Evolutionary conservation across 495 filamentous ascomycete genomes (phyloP), one percentile per base, ranked within the genome.

Genomic region (Penicillium desertorum): DNA sequence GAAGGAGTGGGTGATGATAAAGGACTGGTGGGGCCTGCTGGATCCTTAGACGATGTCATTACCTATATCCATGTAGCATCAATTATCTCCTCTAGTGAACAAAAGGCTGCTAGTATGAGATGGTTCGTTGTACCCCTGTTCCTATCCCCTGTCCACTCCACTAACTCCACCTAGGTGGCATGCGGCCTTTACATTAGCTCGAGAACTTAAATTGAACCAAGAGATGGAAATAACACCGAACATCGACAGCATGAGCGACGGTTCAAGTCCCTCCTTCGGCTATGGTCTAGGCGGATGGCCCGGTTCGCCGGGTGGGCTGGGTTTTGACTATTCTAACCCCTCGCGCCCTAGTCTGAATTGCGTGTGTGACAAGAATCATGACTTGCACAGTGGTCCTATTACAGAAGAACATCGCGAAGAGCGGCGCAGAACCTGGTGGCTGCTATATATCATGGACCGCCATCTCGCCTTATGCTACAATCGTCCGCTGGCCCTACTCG

Each of bases 41-140:
- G 90, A 37, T 87, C 86, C 11, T 77, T 89, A 52, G 84, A 89
- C 61, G 86, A 83, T 72, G 80, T 88, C 60, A 83, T 86, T 25
- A 79, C 80, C 66, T 69, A 69, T 68, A 89, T 92, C 54, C 90
- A 96, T 72, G 78, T 96, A 7, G 91, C 92, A 9, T 93, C 89
- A 9, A 92, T 97, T 25, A 88, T 96, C 22, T 96, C 91, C 5
- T 90, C 92, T 1, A 96, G 90, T 65, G 92, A 97, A 66, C 93
- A 96, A 71, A 96, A 96, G 70, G 90, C 90, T 9, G 92, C 92
- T 29, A 96, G 91, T 61, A 82, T 97, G 68, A 79, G 92, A 59
- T 97, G 92, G 92, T 77, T 55, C 19, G 68, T 62, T 47, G 8
- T 10, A 7, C 25, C 20, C 8, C 47, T 43, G 22, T 12, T 23